Conservation (phyloP, 2,329 filamentous ascomycete genomes). For the Trichoderma sp. region DNA sequence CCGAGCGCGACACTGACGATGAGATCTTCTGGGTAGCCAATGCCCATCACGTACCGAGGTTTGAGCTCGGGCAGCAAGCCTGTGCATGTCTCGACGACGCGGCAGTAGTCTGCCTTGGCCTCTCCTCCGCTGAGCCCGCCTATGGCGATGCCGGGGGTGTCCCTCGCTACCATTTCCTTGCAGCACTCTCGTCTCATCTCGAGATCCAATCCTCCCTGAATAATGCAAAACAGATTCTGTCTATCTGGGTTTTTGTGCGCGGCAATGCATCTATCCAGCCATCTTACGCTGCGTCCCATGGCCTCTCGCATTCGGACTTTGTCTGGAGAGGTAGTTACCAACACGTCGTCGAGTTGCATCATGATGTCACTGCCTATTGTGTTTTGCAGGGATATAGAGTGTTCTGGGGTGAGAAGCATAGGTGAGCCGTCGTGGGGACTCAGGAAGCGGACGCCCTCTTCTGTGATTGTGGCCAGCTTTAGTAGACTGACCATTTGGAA, state of each 20-base stretch:
- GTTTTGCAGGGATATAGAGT: conserved; percentile 94
- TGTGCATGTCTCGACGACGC: conserved; percentile 84
- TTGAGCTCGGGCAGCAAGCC: conserved; percentile 80
- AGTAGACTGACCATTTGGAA: conserved; percentile 99
- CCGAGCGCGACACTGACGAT: conserved; percentile 90
- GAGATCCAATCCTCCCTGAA: conserved; percentile 89
- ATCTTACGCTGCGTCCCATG: conserved; percentile 90
- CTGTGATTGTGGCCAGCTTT: conserved; percentile 88
- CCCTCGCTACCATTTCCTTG: conserved; percentile 77
- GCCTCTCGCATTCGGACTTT: conserved; percentile 83
- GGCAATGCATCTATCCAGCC: conserved; percentile 91
- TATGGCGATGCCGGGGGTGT: conserved; percentile 95
- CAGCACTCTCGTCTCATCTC: conserved; percentile 83
- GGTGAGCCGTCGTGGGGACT: conserved; percentile 92
- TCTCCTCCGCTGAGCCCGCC: conserved; percentile 93
- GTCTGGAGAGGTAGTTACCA: conserved; percentile 93
- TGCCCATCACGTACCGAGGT: conserved; percentile 98
- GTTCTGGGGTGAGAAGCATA: conserved; percentile 96
- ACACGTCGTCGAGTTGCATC: conserved; percentile 98
- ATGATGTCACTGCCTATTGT: conserved; percentile 98
- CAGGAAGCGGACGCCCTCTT: conserved; percentile 93
- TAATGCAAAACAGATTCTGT: conserved; percentile 98
- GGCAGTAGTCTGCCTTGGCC: conserved; percentile 88
- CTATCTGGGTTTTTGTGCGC: conserved; percentile 78
- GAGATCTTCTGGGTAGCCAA: conserved; percentile 94